Conservation (phyloP, 1,284 basidiomycete species). For the Leccinum subrobustum region DNA sequence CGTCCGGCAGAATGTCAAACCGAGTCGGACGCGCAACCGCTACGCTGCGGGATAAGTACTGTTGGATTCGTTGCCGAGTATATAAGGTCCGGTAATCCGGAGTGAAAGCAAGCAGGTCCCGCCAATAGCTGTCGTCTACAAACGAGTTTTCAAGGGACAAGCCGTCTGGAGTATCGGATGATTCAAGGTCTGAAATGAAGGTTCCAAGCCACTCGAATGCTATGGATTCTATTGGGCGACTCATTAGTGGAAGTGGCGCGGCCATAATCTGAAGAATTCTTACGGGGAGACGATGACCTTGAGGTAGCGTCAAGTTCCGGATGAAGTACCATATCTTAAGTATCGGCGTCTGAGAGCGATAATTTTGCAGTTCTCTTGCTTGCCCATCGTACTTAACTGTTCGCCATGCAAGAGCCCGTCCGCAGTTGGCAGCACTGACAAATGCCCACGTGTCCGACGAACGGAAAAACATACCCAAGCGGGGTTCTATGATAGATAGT, state of each 20-base stretch:
- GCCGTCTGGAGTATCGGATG: neutral
- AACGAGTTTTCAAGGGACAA: constrained; percentile 12
- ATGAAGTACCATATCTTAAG: neutral
- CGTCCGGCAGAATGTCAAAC: constrained; percentile 7
- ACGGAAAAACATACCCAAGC: neutral
- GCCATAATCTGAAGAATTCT: neutral
- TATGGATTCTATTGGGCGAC: neutral
- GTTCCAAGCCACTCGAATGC: neutral
- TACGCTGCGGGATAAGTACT: constrained; percentile 4
- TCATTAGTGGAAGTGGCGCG: neutral
- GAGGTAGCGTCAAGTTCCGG: neutral
- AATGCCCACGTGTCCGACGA: neutral
- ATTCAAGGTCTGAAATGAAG: neutral
- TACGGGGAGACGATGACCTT: neutral
- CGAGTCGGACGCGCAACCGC: neutral
- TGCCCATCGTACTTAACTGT: neutral
- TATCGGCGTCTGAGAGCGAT: neutral
- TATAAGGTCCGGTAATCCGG: constrained; percentile 14
- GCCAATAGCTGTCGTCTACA: constrained; percentile 7
- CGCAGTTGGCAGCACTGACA: neutral
- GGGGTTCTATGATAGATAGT: too few relatives aligned
- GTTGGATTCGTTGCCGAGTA: constrained; percentile 6
- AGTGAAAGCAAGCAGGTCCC: constrained; percentile 18
- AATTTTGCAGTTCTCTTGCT: neutral
- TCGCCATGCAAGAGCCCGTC: neutral